These are phyloP conservation scores for Calonectria leucothoes DNA, from an alignment of 2,329 filamentous ascomycete species.

Conservation along the genomic window DNA sequence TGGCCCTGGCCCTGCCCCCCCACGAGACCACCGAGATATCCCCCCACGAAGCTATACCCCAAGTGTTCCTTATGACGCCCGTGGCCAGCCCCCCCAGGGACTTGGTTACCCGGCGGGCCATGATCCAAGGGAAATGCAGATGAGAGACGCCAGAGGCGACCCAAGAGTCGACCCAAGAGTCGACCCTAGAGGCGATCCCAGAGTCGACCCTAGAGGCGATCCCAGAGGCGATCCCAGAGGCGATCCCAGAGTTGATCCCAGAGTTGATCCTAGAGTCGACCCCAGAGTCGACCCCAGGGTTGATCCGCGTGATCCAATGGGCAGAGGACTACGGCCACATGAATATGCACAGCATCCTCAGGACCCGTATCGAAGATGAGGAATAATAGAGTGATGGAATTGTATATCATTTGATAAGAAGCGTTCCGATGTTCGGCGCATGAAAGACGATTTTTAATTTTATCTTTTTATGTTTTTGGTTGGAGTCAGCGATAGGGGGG, in stretches of 20 bases:
- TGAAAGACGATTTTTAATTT: not conserved
- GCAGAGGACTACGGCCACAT: slow-evolving; percentile 56
- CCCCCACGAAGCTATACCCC: slow-evolving; percentile 60
- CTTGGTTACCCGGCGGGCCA: slow-evolving; percentile 47
- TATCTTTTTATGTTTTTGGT: slow-evolving; percentile 1
- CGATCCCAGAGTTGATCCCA: slow-evolving; percentile 46
- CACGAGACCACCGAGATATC: slow-evolving; percentile 55
- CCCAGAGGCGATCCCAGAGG: slow-evolving; percentile 28
- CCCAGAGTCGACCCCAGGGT: slow-evolving; percentile 39
- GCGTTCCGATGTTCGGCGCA: slow-evolving; percentile 23
- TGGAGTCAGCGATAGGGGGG: slow-evolving; percentile 1
- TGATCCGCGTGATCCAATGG: slow-evolving; percentile 56
- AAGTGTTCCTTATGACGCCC: slow-evolving; percentile 52
- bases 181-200: slow-evolving; percentile 32
- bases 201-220: slow-evolving; percentile 42
- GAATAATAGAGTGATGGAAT: not conserved
- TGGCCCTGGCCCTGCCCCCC: slow-evolving; percentile 54
- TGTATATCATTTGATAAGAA: slow-evolving; percentile 24
- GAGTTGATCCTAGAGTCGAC: too few relatives aligned
- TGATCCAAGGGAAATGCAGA: slow-evolving; percentile 45
- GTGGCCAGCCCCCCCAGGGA: slow-evolving; percentile 50
- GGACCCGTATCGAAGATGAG: slow-evolving; percentile 58
- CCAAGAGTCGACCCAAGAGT: slow-evolving; percentile 48
- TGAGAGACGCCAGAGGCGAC: slow-evolving; percentile 27
- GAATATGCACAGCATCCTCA: slow-evolving; percentile 56